Evolutionary conservation across 2,329 filamentous ascomycete species (phyloP).

Genomic region (Fusarium tanahbumbuense): DNA sequence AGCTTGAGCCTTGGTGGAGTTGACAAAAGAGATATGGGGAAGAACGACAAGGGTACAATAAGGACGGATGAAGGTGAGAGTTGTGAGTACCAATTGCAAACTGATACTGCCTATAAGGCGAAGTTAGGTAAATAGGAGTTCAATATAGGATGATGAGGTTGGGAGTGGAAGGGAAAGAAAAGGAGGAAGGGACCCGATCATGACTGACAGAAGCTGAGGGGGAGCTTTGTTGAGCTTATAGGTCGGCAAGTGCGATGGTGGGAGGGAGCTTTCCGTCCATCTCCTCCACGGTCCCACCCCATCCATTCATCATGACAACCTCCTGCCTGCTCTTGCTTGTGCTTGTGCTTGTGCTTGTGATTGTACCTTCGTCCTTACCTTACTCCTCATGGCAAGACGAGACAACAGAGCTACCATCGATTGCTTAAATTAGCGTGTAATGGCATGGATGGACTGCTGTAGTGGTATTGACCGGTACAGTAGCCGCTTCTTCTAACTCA

Average conservation of each 20-base stretch:
- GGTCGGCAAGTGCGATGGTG: slow-evolving; percentile 6
- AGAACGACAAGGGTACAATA: slow-evolving; percentile 10
- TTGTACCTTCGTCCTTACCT: background rate
- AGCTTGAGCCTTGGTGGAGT: slow-evolving; percentile 32
- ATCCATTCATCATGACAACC: slow-evolving; percentile 36
- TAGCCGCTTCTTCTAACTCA: slow-evolving; percentile 14
- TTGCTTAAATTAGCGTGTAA: slow-evolving; percentile 10
- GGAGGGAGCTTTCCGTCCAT: slow-evolving; percentile 27
- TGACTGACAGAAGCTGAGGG: slow-evolving; percentile 7
- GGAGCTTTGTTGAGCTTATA: slow-evolving; percentile 24
- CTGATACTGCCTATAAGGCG: slow-evolving; percentile 17
- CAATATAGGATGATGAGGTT: background rate
- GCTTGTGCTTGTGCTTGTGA: background rate
- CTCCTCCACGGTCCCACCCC: slow-evolving; percentile 13
- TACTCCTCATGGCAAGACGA: background rate
- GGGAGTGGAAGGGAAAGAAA: slow-evolving; percentile 8
- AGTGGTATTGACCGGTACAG: background rate
- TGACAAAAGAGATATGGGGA: slow-evolving; percentile 29
- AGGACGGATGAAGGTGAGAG: slow-evolving; percentile 6
- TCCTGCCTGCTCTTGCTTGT: background rate
- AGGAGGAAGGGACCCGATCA: slow-evolving; percentile 1
- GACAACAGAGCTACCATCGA: slow-evolving; percentile 6
- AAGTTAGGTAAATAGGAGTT: slow-evolving; percentile 6
- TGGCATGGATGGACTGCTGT: background rate
- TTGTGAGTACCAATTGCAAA: slow-evolving; percentile 23